phyloP scores from a whole-genome alignment of 148 eudicot genomes.

The Silene conica region DNA sequence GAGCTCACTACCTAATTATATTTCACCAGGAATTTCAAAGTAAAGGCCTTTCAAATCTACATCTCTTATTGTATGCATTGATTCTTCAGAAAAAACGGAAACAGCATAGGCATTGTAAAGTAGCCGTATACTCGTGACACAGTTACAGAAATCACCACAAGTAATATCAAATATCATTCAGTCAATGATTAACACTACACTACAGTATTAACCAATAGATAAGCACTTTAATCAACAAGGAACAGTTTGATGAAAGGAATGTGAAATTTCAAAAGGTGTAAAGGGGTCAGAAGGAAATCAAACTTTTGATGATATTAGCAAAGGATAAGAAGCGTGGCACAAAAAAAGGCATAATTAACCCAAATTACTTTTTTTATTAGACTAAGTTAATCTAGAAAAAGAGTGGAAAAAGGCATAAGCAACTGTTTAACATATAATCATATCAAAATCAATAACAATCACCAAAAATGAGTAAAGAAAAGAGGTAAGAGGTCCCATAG shows the following conservation, averaged over 20 bases:
- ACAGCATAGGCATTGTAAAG: not conserved
- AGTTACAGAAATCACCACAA: conserved; percentile 1
- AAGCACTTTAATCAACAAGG: conserved; percentile 13
- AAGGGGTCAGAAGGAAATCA: conserved; percentile 28
- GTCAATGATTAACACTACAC: conserved; percentile 13
- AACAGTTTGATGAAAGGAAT: conserved; percentile 11
- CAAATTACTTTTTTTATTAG: conserved; percentile 26
- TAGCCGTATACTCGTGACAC: not conserved
- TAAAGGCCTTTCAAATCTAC: too few species aligned
- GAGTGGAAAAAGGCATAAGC: not conserved
- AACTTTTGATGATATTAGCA: conserved; percentile 20
- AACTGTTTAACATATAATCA: conserved; percentile 24
- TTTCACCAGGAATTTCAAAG: too few species aligned
- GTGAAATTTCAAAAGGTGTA: conserved; percentile 22
- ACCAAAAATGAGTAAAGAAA: conserved; percentile 2
- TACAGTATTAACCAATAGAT: not conserved
- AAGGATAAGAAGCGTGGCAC: conserved; percentile 22
- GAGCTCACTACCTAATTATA: too few species aligned
- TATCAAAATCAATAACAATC: conserved; percentile 28
- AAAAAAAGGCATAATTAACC: conserved; percentile 18
- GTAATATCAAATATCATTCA: conserved; percentile 17
- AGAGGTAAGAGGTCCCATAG: conserved; percentile 18
- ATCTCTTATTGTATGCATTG: too few species aligned
- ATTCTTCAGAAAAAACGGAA: too few species aligned
- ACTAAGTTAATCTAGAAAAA: conserved; percentile 17